These are phyloP conservation scores for Fremontodendron californicum DNA, from an alignment of 345 rosid genomes.

Conservation along the genomic window DNA sequence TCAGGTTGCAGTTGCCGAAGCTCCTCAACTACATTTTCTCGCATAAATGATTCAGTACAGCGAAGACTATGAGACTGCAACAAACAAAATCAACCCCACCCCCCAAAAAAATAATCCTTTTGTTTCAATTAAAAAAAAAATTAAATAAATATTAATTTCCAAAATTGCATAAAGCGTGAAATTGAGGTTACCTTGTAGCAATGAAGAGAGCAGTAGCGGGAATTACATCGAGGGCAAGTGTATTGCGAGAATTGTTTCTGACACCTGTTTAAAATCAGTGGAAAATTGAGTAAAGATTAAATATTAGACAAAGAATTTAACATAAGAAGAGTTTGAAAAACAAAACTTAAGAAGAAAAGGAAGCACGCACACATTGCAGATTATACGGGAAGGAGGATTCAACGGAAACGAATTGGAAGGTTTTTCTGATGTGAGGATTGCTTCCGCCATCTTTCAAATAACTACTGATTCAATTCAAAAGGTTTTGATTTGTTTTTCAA, in stretches of 20 bases:
- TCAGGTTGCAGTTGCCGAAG: constrained; percentile 55
- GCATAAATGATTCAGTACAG: constrained; percentile 93
- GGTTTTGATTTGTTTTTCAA: neutral
- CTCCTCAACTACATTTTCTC: constrained; percentile 81
- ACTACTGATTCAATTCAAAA: neutral
- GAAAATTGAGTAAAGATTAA: neutral
- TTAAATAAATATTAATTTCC: neutral
- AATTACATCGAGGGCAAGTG: constrained; percentile 92
- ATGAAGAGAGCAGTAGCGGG: constrained; percentile 74
- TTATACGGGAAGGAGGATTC: constrained; percentile 47
- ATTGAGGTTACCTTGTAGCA: constrained; percentile 55
- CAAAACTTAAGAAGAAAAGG: neutral
- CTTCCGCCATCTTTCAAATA: constrained; percentile 29
- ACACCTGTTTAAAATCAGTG: constrained; percentile 35
- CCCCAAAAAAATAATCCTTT: neutral
- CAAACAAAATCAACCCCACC: constrained; percentile 8
- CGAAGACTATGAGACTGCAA: constrained; percentile 76
- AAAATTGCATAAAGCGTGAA: neutral
- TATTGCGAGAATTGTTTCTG: constrained; percentile 90
- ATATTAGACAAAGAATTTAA: too few species aligned
- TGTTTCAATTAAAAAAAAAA: neutral
- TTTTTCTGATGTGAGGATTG: constrained; percentile 36
- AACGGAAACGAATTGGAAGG: constrained; percentile 45
- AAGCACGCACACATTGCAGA: constrained; percentile 69
- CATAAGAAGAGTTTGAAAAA: neutral